A percentile compares a stretch with the other conserved stretches of the same genome.
Conservation (phyloP, 805 yeast species). For the Kodamaea kakaduensis region DNA sequence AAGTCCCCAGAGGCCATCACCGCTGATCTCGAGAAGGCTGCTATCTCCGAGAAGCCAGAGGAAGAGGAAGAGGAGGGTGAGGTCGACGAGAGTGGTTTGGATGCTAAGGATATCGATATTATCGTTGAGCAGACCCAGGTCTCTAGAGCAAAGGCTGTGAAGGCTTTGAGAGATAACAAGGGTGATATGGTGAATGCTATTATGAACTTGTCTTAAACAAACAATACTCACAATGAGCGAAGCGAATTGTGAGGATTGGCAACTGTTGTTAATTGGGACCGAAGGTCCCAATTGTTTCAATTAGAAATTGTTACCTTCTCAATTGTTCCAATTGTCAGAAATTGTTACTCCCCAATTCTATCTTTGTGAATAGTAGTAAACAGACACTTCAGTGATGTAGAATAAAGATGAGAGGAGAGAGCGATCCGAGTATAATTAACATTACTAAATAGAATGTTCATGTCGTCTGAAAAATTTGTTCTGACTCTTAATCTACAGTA, state of each 20-base stretch:
- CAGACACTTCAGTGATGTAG: too few relatives aligned
- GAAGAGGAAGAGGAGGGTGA: conserved; percentile 63
- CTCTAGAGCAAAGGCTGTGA: conserved; percentile 84
- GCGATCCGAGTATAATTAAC: too few relatives aligned
- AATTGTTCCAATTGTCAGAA: neutral
- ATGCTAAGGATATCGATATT: conserved; percentile 75
- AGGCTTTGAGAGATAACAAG: conserved; percentile 82
- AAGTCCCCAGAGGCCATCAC: conserved; percentile 76
- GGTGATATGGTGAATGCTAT: conserved; percentile 96
- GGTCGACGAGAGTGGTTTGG: conserved; percentile 83
- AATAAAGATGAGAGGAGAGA: too few relatives aligned
- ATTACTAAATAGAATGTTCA: too few relatives aligned
- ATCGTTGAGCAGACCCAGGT: conserved; percentile 90
- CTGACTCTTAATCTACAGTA: too few relatives aligned
- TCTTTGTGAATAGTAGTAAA: too few relatives aligned
- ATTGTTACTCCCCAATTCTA: too few relatives aligned
- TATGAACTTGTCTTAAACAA: conserved; percentile 60
- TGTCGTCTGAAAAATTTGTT: too few relatives aligned
- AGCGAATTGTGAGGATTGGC: too few relatives aligned
- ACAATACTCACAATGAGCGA: too few relatives aligned
- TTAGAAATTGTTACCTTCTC: conserved; percentile 4
- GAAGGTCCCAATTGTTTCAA: neutral
- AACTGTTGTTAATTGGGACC: too few relatives aligned
- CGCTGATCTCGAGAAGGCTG: conserved; percentile 73
- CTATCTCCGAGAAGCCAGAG: conserved; percentile 42